These are phyloP conservation scores for Schizophyllum commune DNA, from an alignment of 1,284 basidiomycete species.

Conservation along the genomic window DNA sequence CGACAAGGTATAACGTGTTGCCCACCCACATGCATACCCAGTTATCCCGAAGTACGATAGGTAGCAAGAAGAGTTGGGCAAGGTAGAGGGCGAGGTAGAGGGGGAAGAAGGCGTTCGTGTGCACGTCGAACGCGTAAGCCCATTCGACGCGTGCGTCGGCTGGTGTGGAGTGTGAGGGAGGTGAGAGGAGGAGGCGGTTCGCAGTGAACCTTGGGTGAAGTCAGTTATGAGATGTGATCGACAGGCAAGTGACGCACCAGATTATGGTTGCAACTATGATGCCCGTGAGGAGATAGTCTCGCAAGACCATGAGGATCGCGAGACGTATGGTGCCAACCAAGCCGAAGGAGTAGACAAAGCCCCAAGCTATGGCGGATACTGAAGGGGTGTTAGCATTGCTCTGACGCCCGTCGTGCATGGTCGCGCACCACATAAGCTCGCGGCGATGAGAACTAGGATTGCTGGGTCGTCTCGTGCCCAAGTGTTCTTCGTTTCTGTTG, in stretches of 20 bases:
- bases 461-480: slow-evolving; percentile 96
- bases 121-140: slow-evolving; percentile 92
- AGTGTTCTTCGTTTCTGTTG: slow-evolving; percentile 90
- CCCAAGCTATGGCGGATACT: slow-evolving; percentile 81
- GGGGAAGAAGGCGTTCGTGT: slow-evolving; percentile 93
- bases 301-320: slow-evolving; percentile 74
- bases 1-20: slow-evolving; percentile 85
- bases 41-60: slow-evolving; percentile 74
- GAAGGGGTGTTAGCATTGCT: slow-evolving; percentile 5
- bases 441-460: slow-evolving; percentile 78
- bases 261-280: slow-evolving; percentile 67
- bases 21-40: slow-evolving; percentile 93
- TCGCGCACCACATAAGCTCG: slow-evolving; percentile 62
- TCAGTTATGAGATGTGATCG: background rate
- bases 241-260: slow-evolving; percentile 43
- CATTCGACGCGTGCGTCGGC: slow-evolving; percentile 77
- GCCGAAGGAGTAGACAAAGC: slow-evolving; percentile 69
- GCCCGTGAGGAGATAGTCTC: slow-evolving; percentile 80
- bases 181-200: slow-evolving; percentile 64
- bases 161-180: slow-evolving; percentile 64
- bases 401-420: background rate
- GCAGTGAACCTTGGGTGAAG: slow-evolving; percentile 50
- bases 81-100: slow-evolving; percentile 84
- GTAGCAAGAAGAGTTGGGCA: slow-evolving; percentile 77
- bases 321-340: slow-evolving; percentile 51